Conservation (phyloP, 164 flowering plant genomes). For the Vitis riparia region DNA sequence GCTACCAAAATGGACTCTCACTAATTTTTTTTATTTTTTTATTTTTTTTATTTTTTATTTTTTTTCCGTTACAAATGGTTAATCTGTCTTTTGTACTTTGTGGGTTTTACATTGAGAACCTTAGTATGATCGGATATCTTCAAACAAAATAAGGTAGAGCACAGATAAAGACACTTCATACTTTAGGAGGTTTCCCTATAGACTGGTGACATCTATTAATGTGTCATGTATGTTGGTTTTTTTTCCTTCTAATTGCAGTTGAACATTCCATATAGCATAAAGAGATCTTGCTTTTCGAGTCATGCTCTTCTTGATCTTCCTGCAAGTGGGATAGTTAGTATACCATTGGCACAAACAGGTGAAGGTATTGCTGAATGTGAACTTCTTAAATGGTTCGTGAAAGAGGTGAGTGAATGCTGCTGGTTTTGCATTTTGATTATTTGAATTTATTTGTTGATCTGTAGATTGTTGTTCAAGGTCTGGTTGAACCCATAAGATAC, state of each 20-base stretch:
- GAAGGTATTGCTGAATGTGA: conserved; percentile 99
- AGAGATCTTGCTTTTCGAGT: conserved; percentile 49
- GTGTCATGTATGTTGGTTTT: neutral
- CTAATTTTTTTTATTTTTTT: too few relatives aligned
- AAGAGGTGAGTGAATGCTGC: conserved; percentile 55
- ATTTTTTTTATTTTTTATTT: too few relatives aligned
- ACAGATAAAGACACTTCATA: too few relatives aligned
- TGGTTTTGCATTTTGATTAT: neutral
- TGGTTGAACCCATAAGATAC: too few relatives aligned
- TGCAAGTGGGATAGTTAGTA: conserved; percentile 51
- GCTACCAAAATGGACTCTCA: too few relatives aligned
- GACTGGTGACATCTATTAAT: too few relatives aligned
- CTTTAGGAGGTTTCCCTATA: too few relatives aligned
- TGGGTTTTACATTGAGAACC: neutral
- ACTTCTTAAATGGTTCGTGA: conserved; percentile 90
- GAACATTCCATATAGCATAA: conserved; percentile 17
- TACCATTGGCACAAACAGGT: conserved; percentile 96
- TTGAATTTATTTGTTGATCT: neutral
- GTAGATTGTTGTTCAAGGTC: neutral
- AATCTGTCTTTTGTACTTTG: neutral
- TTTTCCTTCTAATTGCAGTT: conserved; percentile 24
- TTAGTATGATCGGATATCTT: too few relatives aligned
- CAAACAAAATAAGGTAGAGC: too few relatives aligned
- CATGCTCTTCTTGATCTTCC: conserved; percentile 42
- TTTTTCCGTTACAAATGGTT: too few relatives aligned